A percentile compares a stretch with the other conserved stretches of the same genome.
phyloP scores from a whole-genome alignment of 1,284 basidiomycete species.

The Cryptococcus amylolentus region DNA sequence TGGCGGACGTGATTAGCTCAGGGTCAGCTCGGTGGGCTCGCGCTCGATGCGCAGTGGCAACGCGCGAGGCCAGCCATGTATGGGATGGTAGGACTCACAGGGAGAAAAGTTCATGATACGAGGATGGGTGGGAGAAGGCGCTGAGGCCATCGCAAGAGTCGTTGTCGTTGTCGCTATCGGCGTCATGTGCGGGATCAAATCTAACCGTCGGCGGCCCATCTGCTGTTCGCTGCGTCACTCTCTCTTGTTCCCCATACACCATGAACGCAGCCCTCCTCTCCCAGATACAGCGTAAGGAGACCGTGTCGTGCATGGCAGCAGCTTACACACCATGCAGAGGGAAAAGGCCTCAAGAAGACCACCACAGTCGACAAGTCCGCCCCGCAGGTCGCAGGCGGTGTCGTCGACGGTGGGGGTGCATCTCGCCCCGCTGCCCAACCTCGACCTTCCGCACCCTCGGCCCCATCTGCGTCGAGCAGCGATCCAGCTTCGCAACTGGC shows the following conservation, averaged over 20 bases:
- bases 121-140: neutral
- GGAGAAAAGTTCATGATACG: slow-evolving; percentile 30
- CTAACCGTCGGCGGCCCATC: neutral
- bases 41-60: too few species aligned
- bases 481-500: slow-evolving; percentile 65
- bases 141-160: neutral
- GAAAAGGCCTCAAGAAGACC: slow-evolving; percentile 73
- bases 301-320: neutral
- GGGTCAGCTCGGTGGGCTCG: neutral
- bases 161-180: neutral
- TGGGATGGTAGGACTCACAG: slow-evolving; percentile 18
- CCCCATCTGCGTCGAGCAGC: slow-evolving; percentile 10
- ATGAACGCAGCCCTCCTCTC: slow-evolving; percentile 44
- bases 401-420: slow-evolving; percentile 45
- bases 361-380: slow-evolving; percentile 77
- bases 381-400: slow-evolving; percentile 57
- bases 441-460: neutral
- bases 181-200: neutral
- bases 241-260: slow-evolving; percentile 1
- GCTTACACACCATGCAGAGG: slow-evolving; percentile 56
- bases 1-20: neutral
- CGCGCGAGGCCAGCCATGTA: too few species aligned
- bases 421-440: neutral
- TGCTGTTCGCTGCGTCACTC: neutral
- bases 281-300: slow-evolving; percentile 41